Evolutionary conservation across 352 stramenopile genomes (phyloP).

Genomic region (Pythium biforme): DNA sequence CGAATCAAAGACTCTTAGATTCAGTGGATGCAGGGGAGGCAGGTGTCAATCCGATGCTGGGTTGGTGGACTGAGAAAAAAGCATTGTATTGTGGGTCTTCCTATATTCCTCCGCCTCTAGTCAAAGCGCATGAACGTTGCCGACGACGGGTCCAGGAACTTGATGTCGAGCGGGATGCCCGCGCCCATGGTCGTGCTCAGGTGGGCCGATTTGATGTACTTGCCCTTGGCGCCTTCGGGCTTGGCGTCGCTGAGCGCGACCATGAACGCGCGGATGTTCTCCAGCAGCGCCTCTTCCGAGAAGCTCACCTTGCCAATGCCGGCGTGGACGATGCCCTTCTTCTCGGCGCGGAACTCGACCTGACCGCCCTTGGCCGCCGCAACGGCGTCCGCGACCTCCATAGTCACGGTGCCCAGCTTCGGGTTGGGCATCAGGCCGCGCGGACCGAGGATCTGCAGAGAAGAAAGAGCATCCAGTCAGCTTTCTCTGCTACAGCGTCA

Average conservation of each 20-base stretch:
- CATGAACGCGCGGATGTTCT: constrained; percentile 93
- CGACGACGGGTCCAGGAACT: constrained; percentile 82
- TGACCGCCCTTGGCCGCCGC: constrained; percentile 74
- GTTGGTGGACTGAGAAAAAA: too few relatives aligned
- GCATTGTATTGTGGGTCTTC: too few relatives aligned
- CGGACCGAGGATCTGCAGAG: constrained; percentile 87
- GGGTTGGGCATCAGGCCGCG: constrained; percentile 97
- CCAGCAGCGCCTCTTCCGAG: constrained; percentile 85
- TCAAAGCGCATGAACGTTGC: constrained; percentile 87
- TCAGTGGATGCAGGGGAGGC: too few relatives aligned
- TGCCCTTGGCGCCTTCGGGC: constrained; percentile 91
- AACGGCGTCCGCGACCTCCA: constrained; percentile 87
- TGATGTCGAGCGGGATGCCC: constrained; percentile 75
- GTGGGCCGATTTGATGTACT: constrained; percentile 91
- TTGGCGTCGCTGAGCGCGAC: constrained; percentile 89
- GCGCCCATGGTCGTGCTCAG: constrained; percentile 86
- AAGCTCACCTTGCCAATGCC: constrained; percentile 90
- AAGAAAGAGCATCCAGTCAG: not conserved
- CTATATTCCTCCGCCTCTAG: constrained; percentile 33
- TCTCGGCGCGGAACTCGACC: constrained; percentile 89
- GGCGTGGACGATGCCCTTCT: constrained; percentile 89
- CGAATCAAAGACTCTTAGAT: too few relatives aligned
- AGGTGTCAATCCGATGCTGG: too few relatives aligned
- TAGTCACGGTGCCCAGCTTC: constrained; percentile 96
- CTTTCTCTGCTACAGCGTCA: too few relatives aligned